Conservation (phyloP, 2,329 filamentous ascomycete species). For the Penicillium sp. region DNA sequence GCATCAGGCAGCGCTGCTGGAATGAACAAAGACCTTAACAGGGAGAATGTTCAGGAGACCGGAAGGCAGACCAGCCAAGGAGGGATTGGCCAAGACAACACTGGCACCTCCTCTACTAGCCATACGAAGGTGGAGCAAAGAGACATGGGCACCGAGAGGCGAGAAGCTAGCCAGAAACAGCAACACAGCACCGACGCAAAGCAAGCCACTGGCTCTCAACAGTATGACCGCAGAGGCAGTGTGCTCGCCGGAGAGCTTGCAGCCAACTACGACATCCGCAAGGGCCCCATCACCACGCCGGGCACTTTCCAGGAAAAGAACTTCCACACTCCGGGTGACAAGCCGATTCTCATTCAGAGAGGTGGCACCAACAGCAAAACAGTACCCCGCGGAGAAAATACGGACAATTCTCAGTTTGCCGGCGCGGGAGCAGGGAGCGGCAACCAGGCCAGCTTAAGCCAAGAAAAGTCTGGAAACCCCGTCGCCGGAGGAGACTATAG, state of each 20-base stretch:
- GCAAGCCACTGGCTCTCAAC: background rate
- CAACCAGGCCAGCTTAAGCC: background rate
- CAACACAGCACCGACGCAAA: background rate
- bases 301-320: slow-evolving; percentile 8
- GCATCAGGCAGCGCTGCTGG: slow-evolving; percentile 4
- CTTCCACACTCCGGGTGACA: slow-evolving; percentile 1
- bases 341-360: background rate
- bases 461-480: background rate
- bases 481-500: background rate
- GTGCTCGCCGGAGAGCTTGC: slow-evolving; percentile 4
- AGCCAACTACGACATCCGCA: slow-evolving; percentile 18
- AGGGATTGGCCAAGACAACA: background rate
- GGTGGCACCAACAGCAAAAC: slow-evolving; percentile 4
- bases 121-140: background rate
- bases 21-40: slow-evolving; percentile 7
- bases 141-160: background rate
- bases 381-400: background rate
- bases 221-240: background rate
- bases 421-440: background rate
- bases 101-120: background rate
- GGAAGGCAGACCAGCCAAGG: slow-evolving; percentile 1
- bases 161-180: background rate
- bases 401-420: background rate
- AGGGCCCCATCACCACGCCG: slow-evolving; percentile 14
- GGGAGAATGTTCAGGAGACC: slow-evolving; percentile 5